These are phyloP conservation scores for Pseudogymnoascus sp. DNA, from an alignment of 2,329 filamentous ascomycete species.

Conservation along the genomic window DNA sequence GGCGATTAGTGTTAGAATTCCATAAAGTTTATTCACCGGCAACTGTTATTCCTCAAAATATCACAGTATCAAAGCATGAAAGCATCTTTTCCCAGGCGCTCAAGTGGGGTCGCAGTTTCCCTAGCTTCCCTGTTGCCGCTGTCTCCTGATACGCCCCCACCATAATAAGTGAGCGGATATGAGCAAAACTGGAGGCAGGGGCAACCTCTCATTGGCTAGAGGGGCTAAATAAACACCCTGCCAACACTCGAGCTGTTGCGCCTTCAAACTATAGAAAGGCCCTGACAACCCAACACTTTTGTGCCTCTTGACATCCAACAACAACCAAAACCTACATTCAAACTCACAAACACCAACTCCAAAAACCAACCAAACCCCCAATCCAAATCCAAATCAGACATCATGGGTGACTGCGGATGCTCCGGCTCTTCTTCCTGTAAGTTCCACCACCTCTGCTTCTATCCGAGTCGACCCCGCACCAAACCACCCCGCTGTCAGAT, in stretches of 20 bases:
- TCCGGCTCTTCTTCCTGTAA: slow-evolving; percentile 10
- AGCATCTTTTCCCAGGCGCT: neutral
- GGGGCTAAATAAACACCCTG: neutral
- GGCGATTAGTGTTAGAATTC: slow-evolving; percentile 5
- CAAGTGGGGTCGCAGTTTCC: neutral
- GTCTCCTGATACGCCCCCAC: neutral
- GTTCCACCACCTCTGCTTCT: neutral
- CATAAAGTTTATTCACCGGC: neutral
- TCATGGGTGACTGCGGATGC: slow-evolving; percentile 10
- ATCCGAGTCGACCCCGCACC: neutral
- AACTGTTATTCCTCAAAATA: neutral
- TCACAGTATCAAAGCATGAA: neutral
- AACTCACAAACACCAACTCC: neutral
- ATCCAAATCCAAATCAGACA: slow-evolving; percentile 3
- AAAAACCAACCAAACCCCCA: neutral
- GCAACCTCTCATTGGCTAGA: neutral
- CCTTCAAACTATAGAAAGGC: neutral
- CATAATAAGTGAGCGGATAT: neutral
- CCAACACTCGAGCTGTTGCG: neutral
- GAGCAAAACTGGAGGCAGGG: neutral
- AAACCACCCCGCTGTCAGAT: neutral
- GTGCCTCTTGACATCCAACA: neutral
- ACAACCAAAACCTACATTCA: neutral
- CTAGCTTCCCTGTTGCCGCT: neutral
- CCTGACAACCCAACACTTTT: neutral